Evolutionary conservation across 2,329 filamentous ascomycete genomes (phyloP), one percentile per base, ranked within the genome.

Genomic region (Pseudopyricularia javanii): DNA sequence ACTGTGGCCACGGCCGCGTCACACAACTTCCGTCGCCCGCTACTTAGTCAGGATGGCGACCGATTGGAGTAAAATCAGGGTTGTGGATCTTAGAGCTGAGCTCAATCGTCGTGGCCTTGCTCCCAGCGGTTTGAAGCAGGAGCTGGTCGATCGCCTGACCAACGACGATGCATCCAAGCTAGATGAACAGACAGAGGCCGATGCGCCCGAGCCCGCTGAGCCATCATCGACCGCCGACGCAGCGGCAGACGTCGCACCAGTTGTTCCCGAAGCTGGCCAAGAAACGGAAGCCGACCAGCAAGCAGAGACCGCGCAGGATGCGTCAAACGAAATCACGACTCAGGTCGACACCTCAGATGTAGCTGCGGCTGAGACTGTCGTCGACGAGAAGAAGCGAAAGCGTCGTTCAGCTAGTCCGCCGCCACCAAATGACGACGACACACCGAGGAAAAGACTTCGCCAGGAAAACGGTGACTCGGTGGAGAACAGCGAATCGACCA

Each of bases 81-180:
- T 91, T 57, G 74, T 82, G 33, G 85, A 90, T 61, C 76, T 91
- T 54, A 86, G 84, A 67, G 79, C 80, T 22, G 85, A 90, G 71
- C 75, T 91, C 43, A 89, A 87, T 68, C 74, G 73, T 54, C 79
- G 86, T 57, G 82, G 82, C n/a, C 76, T 91, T 37, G 71, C 81
- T 6, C 78, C 82, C 56, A 78, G 79, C 24, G 87, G 87, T 8
- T 74, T 89, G 51, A 87, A 90, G 64, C 75, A 82, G 24, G 86
- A 85, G 55, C 77, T 90, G 48, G 74, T 91, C 53, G 77, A 83
- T 55, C 79, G 84, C 55, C 68, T 91, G 47, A 63, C 72, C 50
- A 57, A 12, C 8, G 52, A 55, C 3, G 52, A 45, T 20, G 49
- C 6, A 14, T 15, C 47, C 4, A 43, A 20, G 12, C 34, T 15